These are phyloP conservation scores for Huntiella savannae DNA, from an alignment of 2,329 filamentous ascomycete genomes.

Conservation along the genomic window DNA sequence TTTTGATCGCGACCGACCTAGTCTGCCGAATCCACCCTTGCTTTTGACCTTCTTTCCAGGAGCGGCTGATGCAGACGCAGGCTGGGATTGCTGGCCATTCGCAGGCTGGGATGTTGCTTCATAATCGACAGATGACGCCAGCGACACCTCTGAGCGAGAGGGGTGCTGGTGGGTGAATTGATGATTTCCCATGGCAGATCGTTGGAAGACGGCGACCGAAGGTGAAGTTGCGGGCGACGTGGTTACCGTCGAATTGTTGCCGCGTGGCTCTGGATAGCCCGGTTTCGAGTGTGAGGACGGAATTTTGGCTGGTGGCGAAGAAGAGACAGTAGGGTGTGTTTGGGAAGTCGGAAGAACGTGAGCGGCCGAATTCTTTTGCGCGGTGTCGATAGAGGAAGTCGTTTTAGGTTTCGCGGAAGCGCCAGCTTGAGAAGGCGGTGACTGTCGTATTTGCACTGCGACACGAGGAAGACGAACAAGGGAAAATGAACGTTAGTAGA, in stretches of 20 bases:
- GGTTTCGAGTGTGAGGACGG: no score
- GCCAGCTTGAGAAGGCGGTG: no score
- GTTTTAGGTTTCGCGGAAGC: no score
- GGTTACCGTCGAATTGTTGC: no score
- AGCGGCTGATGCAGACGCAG: not conserved
- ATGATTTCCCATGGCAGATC: conserved; percentile 16
- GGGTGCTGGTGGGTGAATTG: conserved; percentile 23
- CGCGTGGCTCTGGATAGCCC: no score
- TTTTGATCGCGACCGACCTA: conserved; percentile 32
- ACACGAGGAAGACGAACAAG: no score
- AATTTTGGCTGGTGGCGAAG: not conserved
- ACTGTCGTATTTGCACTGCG: no score
- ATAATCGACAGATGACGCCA: conserved; percentile 29
- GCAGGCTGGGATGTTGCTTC: conserved; percentile 17
- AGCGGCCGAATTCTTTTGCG: no score
- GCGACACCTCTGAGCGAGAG: conserved; percentile 32
- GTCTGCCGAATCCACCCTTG: conserved; percentile 31
- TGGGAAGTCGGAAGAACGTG: not conserved
- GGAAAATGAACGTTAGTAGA: no score
- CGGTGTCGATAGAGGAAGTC: no score
- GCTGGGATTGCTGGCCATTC: not conserved
- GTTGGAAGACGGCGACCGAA: conserved; percentile 13
- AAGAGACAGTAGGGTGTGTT: not conserved
- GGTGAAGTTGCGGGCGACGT: not conserved
- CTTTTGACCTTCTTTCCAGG: conserved; percentile 29